Conservation (phyloP, 305 asterid genomes). For the Andrographis paniculata region DNA sequence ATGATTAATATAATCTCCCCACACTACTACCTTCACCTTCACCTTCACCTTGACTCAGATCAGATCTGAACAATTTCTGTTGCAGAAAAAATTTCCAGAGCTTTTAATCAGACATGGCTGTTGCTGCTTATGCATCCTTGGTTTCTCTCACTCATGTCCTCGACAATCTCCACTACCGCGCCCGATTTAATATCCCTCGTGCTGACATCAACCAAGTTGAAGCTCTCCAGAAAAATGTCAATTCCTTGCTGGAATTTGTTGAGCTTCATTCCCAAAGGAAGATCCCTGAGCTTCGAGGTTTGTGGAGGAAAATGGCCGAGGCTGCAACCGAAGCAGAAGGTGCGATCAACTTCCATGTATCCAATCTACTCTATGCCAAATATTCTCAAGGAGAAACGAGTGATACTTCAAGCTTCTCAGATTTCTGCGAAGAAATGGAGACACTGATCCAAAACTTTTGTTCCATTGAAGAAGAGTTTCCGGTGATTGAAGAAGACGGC, state of each 20-base stretch:
- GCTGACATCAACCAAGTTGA: background rate
- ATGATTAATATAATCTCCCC: too few species aligned
- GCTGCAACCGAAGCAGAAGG: conserved; percentile 4
- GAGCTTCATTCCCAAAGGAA: background rate
- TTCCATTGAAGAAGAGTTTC: background rate
- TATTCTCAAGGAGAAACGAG: background rate
- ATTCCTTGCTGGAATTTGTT: background rate
- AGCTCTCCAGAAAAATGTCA: background rate
- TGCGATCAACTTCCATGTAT: background rate
- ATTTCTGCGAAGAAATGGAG: background rate
- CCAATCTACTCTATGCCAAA: background rate
- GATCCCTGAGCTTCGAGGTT: background rate
- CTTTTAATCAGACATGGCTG: background rate
- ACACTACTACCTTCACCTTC: too few species aligned
- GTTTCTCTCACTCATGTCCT: background rate
- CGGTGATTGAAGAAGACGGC: too few species aligned
- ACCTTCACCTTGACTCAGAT: too few species aligned
- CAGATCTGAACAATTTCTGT: too few species aligned
- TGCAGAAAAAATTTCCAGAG: too few species aligned
- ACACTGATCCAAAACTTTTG: background rate
- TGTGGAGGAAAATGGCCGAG: background rate
- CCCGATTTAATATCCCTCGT: background rate
- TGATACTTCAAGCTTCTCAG: background rate
- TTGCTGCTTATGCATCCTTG: too few species aligned
- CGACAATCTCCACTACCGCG: background rate